Evolutionary conservation across 176 grass and related monocot species (phyloP), one percentile per base, ranked within the genome.

Genomic region (Lolium rigidum): DNA sequence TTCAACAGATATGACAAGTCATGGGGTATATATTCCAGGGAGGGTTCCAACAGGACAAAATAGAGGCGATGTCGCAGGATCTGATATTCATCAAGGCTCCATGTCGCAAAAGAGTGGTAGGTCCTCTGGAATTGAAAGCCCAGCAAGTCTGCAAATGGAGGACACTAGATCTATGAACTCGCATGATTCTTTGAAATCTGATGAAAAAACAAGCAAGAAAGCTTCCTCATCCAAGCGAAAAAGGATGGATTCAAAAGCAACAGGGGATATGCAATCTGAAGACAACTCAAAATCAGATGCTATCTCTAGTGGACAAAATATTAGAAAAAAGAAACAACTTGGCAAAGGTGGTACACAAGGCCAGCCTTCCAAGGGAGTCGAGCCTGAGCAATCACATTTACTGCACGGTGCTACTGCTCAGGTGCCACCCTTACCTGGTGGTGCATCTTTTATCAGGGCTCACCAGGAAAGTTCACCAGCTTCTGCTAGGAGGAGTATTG

Each of bases 111-210:
- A 85, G 76, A 93, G 88, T 20, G 89, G 86, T 64, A 89, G 87
- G 70, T 93, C 93, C 70, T 95, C 91, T 76, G 90, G 91, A 64
- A 71, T 91, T 15, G 93, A 89, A 85, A 93, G 90, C 82, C 93
- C 93, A 66, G 90, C 89, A 69, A 95, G 90, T 74, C 37, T 95
- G 81, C 94, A 88, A 72, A 92, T 90, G 79, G 95, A 98, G 87
- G 97, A 99, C 56, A 93, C 87, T 21, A 96, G 88, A 80, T 96
- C 97, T 84, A 88, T 93, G 86, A 94, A 96, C 79, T 99, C 97
- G 82, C 92, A 94, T 50, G 97, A 99, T 79, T 92, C 85, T 89
- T 83, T 91, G 62, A 99, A 91, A 90, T 94, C 92, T 2, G 97
- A 98, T 87, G 91, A 91, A 81, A 93, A 94, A 83, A 90, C 88